phyloP scores from a whole-genome alignment of 2,329 filamentous ascomycete genomes.

The Paracorniculantispora psalliotae region DNA sequence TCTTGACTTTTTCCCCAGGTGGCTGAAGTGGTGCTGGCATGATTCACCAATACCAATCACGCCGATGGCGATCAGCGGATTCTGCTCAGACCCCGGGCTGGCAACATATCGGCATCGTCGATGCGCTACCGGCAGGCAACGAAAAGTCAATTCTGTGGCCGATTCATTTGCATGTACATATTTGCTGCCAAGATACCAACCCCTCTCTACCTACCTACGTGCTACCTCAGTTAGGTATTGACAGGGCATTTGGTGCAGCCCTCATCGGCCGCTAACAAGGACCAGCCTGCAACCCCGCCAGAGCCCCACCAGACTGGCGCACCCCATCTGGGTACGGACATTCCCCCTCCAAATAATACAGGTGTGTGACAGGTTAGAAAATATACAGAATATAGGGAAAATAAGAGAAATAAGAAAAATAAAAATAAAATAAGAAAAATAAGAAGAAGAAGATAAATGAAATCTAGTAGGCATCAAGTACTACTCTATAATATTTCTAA shows the following conservation, averaged over 20 bases:
- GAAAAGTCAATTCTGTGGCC: background rate
- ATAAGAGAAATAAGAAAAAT: too few species aligned
- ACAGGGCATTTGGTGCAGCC: too few species aligned
- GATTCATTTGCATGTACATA: background rate
- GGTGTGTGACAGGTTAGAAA: too few species aligned
- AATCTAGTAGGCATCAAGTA: too few species aligned
- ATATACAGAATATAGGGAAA: too few species aligned
- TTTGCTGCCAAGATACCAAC: too few species aligned
- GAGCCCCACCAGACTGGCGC: slow-evolving; percentile 4
- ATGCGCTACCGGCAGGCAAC: background rate
- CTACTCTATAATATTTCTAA: too few species aligned
- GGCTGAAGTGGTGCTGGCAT: background rate
- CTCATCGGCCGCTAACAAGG: background rate
- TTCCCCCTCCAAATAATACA: too few species aligned
- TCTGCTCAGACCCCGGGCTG: background rate
- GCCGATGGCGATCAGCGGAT: background rate
- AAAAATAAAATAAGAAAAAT: too few species aligned
- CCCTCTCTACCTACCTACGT: too few species aligned
- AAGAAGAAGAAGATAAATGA: too few species aligned
- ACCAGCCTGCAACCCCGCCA: slow-evolving; percentile 1
- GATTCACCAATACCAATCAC: background rate
- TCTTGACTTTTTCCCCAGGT: background rate
- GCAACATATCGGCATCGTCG: background rate
- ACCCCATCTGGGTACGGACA: background rate
- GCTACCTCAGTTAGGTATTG: too few species aligned